Evolutionary conservation across 192 early-diverging fungal species (phyloP).

Genomic region (Phlyctochytrium arcticum): DNA sequence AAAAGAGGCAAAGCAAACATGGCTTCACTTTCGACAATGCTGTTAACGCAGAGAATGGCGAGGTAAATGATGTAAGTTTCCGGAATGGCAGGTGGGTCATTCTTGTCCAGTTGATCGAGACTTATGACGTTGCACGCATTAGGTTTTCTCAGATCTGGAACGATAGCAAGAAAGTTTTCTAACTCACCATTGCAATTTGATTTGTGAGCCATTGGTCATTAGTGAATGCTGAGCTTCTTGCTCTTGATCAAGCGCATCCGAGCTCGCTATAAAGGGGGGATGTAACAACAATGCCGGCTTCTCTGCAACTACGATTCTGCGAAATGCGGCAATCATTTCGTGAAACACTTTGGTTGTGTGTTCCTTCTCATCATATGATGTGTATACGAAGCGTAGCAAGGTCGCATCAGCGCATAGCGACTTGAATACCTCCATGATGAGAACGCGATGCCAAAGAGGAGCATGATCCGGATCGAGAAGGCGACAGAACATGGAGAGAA

Average conservation of each 20-base stretch:
- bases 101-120: slow-evolving; percentile 90
- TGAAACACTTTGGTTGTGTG: slow-evolving; percentile 72
- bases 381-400: slow-evolving; percentile 66
- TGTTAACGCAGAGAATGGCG: slow-evolving; percentile 65
- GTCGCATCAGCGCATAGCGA: slow-evolving; percentile 57
- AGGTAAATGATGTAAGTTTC: slow-evolving; percentile 85
- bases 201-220: slow-evolving; percentile 46
- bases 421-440: slow-evolving; percentile 78
- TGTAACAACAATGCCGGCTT: slow-evolving; percentile 48
- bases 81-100: slow-evolving; percentile 81
- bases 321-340: slow-evolving; percentile 76
- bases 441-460: slow-evolving; percentile 71
- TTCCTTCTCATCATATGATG: slow-evolving; percentile 70
- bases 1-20: slow-evolving; percentile 53
- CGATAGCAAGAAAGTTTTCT: neutral
- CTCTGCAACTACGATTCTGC: slow-evolving; percentile 67
- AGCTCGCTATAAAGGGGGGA: slow-evolving; percentile 3
- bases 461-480: slow-evolving; percentile 72
- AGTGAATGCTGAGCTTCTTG: slow-evolving; percentile 31
- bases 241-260: slow-evolving; percentile 12
- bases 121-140: slow-evolving; percentile 25
- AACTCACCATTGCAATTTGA: slow-evolving; percentile 68
- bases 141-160: neutral
- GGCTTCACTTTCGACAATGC: slow-evolving; percentile 69
- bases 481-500: slow-evolving; percentile 82